A percentile compares a stretch with the other conserved stretches of the same genome.
Evolutionary conservation across 148 eudicot genomes (phyloP).

Genomic region (Linanthus parryae): DNA sequence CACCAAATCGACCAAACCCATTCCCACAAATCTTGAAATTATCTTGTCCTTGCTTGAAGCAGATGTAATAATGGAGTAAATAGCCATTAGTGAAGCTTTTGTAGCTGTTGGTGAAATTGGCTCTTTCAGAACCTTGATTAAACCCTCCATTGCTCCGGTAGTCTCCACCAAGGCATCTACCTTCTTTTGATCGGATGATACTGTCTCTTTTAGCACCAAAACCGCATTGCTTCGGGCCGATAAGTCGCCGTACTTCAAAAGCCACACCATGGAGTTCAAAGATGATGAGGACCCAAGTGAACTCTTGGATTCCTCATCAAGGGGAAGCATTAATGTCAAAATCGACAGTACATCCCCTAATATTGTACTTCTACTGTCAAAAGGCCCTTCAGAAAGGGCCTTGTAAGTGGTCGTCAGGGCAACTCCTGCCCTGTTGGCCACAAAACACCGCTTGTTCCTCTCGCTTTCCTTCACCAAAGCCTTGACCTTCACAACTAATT

Average conservation of each 20-base stretch:
- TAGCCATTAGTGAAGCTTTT: constrained; percentile 47
- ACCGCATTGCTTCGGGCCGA: constrained; percentile 42
- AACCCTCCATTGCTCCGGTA: constrained; percentile 39
- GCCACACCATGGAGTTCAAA: constrained; percentile 37
- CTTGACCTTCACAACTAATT: constrained; percentile 34
- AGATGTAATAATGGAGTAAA: too few species aligned
- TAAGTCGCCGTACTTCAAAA: constrained; percentile 36
- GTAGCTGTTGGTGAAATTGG: constrained; percentile 55
- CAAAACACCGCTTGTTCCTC: constrained; percentile 40
- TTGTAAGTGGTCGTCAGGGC: constrained; percentile 31
- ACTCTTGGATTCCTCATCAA: constrained; percentile 23
- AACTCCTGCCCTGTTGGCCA: constrained; percentile 22
- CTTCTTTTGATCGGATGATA: constrained; percentile 15
- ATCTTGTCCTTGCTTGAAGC: constrained; percentile 9
- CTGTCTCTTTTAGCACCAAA: constrained; percentile 32
- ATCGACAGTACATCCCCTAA: constrained; percentile 41
- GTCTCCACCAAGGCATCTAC: constrained; percentile 20
- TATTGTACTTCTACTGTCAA: constrained; percentile 11
- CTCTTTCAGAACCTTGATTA: constrained; percentile 53
- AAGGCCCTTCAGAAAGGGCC: constrained; percentile 19
- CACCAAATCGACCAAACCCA: constrained; percentile 37
- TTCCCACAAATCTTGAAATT: constrained; percentile 21
- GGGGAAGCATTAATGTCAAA: constrained; percentile 27
- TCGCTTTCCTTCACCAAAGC: constrained; percentile 48
- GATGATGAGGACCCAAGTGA: constrained; percentile 27